A percentile compares a stretch with the other conserved stretches of the same genome.
Conservation (phyloP, 371 early-diverging fungal genomes). For the Apophysomyces ossiformis region DNA sequence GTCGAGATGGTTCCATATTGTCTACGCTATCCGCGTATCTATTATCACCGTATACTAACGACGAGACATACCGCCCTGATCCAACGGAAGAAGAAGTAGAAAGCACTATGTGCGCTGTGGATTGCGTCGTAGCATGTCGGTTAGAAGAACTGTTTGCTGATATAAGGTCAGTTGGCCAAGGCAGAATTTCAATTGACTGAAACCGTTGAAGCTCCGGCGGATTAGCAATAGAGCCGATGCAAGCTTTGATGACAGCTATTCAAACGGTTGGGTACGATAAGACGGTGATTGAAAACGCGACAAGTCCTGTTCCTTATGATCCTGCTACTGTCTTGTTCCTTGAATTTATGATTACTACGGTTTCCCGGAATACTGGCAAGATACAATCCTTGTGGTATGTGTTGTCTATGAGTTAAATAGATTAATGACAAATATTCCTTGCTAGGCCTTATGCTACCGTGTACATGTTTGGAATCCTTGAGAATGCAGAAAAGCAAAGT, state of each 20-base stretch:
- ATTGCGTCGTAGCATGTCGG: constrained; percentile 75
- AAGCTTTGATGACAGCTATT: constrained; percentile 62
- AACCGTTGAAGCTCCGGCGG: background rate
- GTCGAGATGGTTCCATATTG: constrained; percentile 72
- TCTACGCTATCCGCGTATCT: constrained; percentile 82
- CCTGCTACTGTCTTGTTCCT: constrained; percentile 75
- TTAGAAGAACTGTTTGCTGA: constrained; percentile 77
- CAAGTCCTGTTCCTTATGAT: constrained; percentile 59
- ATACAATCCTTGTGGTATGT: constrained; percentile 64
- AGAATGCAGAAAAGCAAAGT: constrained; percentile 72
- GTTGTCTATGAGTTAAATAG: constrained; percentile 13
- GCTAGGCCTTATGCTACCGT: constrained; percentile 68
- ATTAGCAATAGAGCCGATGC: constrained; percentile 54
- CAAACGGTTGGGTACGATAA: constrained; percentile 45
- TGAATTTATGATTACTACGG: constrained; percentile 76
- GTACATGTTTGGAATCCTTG: constrained; percentile 71
- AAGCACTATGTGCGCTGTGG: constrained; percentile 69
- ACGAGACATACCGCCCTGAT: constrained; percentile 62
- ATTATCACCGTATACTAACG: constrained; percentile 67
- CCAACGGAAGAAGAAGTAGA: constrained; percentile 80
- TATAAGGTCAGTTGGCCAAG: constrained; percentile 51
- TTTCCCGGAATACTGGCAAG: constrained; percentile 75
- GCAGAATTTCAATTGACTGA: background rate
- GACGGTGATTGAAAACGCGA: constrained; percentile 40
- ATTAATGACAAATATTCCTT: constrained; percentile 15